A percentile compares a stretch with the other conserved stretches of the same genome.
Conservation (phyloP, 495 filamentous ascomycete genomes). For the Penicillium manginii region DNA sequence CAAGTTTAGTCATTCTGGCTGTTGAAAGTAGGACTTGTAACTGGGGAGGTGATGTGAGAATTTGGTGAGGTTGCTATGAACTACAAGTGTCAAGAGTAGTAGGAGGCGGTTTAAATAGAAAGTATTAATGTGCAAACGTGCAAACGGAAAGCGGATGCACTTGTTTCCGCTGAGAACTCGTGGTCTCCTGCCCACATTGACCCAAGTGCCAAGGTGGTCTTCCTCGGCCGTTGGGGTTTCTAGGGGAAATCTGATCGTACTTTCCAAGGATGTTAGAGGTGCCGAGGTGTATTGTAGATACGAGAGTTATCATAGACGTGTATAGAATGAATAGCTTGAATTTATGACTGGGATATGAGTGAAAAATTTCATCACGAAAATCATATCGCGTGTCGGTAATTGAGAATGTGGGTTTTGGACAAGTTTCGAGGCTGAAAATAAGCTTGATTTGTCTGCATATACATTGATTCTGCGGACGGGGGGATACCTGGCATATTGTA, state of each 20-base stretch:
- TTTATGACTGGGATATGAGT: neutral
- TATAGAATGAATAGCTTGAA: neutral
- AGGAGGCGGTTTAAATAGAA: neutral
- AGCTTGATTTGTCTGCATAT: neutral
- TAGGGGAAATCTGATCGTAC: conserved; percentile 13
- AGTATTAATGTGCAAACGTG: neutral
- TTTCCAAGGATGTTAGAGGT: conserved; percentile 3
- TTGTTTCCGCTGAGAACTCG: conserved; percentile 14
- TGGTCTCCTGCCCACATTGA: neutral
- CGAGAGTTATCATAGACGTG: neutral
- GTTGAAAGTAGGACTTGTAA: neutral
- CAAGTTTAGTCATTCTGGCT: conserved; percentile 19
- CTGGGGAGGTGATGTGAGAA: neutral
- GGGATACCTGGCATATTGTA: neutral
- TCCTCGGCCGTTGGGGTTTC: conserved; percentile 10
- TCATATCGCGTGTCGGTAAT: neutral
- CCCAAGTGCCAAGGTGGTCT: conserved; percentile 1
- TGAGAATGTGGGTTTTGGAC: no score
- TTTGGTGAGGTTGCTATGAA: no score
- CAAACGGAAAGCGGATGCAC: conserved; percentile 14
- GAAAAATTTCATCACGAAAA: neutral
- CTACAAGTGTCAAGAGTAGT: no score
- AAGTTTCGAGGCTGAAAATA: neutral
- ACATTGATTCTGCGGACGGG: neutral
- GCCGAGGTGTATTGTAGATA: conserved; percentile 18